Evolutionary conservation across 83 land plant genomes (phyloP), one percentile per base, ranked within the genome.

Genomic region (Diphasiastrum complanatum): DNA sequence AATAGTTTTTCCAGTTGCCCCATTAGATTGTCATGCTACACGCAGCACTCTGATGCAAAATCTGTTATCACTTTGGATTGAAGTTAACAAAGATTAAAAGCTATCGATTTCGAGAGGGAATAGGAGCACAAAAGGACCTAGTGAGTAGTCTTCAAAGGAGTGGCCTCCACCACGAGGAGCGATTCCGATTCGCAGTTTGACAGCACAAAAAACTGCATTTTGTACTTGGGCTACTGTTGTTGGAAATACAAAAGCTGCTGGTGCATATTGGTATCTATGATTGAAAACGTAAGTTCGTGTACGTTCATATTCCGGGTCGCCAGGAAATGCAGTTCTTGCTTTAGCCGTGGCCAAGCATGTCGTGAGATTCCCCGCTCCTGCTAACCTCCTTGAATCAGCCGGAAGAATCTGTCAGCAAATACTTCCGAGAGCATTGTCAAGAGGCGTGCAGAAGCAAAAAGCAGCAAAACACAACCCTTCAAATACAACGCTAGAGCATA

Each of bases 141-240:
- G 47, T 0, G 68, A 65, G 60, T 65, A 65, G n/a, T 65, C 68
- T 36, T 65, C 68, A 36, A 25, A 65, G 29, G 68, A 65, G 47
- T 65, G 68, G 5, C 68, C 68, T 5, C 68, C 68, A 1, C 68
- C 59, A 37, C 68, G 68, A n/a, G 68, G 68, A 10, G 46, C 68
- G 33, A 65, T 52, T n/a, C 68, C 61, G 4, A 65, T 33, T 8
- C 32, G 26, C 0, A 35, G 33, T 22, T 65, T 26, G 5, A 18
- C 48, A 16, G 68, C 18, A 26, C 68, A 65, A 14, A 32, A 18
- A 34, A 65, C n/a, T 0, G 68, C 68, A 37, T 65, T 65, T 33
- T 51, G 59, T 20, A 65, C 68, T 16, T 65, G 68, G 28, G 60
- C 68, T 1, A 52, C 40, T 0, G 68, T 65, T 26, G 68, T 65